Evolutionary conservation across 345 rosid genomes (phyloP), one percentile per base, ranked within the genome.

Genomic region (Populus pruinosa): DNA sequence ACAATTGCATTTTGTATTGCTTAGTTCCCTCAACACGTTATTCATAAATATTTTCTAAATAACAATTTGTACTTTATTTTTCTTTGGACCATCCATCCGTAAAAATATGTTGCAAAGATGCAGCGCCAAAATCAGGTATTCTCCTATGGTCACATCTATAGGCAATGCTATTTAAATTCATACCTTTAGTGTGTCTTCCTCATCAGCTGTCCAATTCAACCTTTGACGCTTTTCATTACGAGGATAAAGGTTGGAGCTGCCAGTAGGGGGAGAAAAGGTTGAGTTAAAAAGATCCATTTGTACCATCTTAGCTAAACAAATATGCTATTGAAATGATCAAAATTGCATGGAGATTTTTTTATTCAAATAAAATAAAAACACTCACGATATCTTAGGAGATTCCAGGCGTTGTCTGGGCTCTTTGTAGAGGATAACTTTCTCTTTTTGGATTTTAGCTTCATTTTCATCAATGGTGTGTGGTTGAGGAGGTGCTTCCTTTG

Each of bases 181-280:
- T 80, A 86, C 89, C 88, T 80, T 87, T 76, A 86, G 79, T 81
- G 76, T 81, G 31, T 84, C 84, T 74, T 79, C 91, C 73, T 85
- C 91, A 53, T 81, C 85, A 7, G 83, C 41, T 12, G 69, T 84
- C 90, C 87, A 89, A 35, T 31, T 47, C 23, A 81, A 18, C 69
- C 81, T 82, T 78, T 79, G 82, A 36, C 84, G 81, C 79, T 77
- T 82, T 66, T 79, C 85, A 62, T 29, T 35, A 83, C 70, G 41
- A 68, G 73, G 59, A 35, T 63, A 41, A 5, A 72, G 47, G 33
- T 66, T 73, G 55, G 49, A 56, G 29, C 86, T 77, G 87, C 77
- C 79, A 59, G 63, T 13, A 8, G 67, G 53, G 17, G 23, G 5
- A 31, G 56, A 65, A 61, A 67, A 77, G 18, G 21, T 44, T 67